phyloP scores from a whole-genome alignment of 78 protist species.

The Thecamonas trahens region DNA sequence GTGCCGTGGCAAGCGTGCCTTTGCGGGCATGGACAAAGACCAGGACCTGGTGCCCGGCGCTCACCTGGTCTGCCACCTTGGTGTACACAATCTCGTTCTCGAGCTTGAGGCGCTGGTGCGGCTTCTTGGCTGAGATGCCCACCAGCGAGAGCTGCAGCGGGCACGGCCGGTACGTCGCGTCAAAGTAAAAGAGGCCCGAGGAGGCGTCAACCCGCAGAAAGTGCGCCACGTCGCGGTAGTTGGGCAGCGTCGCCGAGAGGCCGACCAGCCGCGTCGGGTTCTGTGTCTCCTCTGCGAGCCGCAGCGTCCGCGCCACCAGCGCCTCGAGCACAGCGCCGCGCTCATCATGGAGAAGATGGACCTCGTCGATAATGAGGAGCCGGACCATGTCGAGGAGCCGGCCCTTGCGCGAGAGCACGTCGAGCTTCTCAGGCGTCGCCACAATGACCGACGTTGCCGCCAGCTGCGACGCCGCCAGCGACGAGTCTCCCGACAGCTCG shows the following conservation, averaged over 20 bases:
- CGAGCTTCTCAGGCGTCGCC: conserved; percentile 99
- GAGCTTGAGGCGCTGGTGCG: conserved; percentile 68
- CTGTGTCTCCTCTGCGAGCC: conserved; percentile 45
- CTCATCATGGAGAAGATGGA: conserved; percentile 95
- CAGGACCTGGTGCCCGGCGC: conserved; percentile 62
- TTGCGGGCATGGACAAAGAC: conserved; percentile 97
- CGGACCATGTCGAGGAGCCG: conserved; percentile 81
- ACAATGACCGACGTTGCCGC: conserved; percentile 90
- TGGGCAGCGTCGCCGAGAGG: conserved; percentile 98
- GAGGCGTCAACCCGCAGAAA: conserved; percentile 84
- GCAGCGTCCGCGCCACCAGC: conserved; percentile 82
- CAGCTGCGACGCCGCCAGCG: conserved; percentile 77
- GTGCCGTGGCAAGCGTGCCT: conserved; percentile 91
- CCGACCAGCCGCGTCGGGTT: conserved; percentile 92
- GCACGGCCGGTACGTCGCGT: conserved; percentile 84
- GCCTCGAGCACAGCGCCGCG: conserved; percentile 98
- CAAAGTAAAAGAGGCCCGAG: conserved; percentile 87
- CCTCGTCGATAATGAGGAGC: conserved; percentile 84
- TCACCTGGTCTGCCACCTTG: conserved; percentile 47
- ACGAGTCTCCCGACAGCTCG: conserved; percentile 97
- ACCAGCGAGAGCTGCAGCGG: conserved; percentile 92
- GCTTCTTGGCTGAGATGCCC: conserved; percentile 86
- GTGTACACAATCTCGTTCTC: conserved; percentile 90
- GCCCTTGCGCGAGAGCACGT: conserved; percentile 95
- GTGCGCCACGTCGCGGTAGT: conserved; percentile 95